A percentile compares a stretch with the other conserved stretches of the same genome.
These are phyloP conservation scores for Orbilia blumenaviensis DNA, from an alignment of 2,329 filamentous ascomycete genomes.

Conservation along the genomic window DNA sequence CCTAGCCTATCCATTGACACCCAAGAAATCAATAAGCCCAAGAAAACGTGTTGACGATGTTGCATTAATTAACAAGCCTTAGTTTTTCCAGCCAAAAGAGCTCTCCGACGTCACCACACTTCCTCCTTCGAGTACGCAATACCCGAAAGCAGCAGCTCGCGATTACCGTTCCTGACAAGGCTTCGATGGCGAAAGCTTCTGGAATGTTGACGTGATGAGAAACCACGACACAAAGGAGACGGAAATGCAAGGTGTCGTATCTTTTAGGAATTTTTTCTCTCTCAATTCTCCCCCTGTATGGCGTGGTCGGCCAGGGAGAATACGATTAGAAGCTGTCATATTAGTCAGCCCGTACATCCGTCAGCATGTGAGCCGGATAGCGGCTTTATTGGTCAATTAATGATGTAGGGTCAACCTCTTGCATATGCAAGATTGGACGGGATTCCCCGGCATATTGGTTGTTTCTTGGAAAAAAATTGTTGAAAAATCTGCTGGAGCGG, in stretches of 20 bases:
- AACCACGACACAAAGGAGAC: background rate
- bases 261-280: background rate
- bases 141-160: constrained; percentile 30
- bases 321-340: background rate
- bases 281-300: background rate
- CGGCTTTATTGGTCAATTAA: constrained; percentile 1
- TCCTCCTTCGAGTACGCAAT: background rate
- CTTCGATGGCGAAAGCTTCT: constrained; percentile 28
- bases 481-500: background rate
- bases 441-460: background rate
- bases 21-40: background rate
- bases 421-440: constrained; percentile 11
- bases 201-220: constrained; percentile 32
- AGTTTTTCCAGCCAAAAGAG: background rate
- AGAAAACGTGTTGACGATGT: constrained; percentile 20
- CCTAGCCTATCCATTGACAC: background rate
- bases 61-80: constrained; percentile 3
- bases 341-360: constrained; percentile 2
- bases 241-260: constrained; percentile 17
- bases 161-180: constrained; percentile 19
- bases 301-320: background rate
- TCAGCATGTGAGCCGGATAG: background rate
- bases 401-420: background rate
- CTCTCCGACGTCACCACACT: background rate
- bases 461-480: background rate